Evolutionary conservation across 2,329 filamentous ascomycete genomes (phyloP).

Genomic region (Neoascochyta sp.): DNA sequence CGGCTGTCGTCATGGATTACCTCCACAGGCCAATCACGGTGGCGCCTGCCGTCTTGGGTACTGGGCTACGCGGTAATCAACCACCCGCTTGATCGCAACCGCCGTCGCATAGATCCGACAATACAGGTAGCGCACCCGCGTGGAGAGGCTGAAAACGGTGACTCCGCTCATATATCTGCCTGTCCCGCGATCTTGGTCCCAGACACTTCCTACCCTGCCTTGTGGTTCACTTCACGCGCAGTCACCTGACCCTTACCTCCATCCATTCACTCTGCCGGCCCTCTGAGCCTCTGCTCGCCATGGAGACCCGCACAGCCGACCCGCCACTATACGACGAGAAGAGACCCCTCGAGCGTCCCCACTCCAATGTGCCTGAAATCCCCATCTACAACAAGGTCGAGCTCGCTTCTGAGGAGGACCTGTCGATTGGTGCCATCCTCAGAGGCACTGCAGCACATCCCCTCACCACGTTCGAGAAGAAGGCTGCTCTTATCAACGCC

Average conservation of each 20-base stretch:
- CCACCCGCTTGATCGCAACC: constrained; percentile 8
- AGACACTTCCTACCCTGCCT: constrained; percentile 7
- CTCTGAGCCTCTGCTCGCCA: constrained; percentile 6
- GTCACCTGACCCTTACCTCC: constrained; percentile 4
- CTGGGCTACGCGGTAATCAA: constrained; percentile 4
- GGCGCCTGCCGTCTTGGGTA: constrained; percentile 6
- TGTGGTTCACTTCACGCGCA: constrained; percentile 7
- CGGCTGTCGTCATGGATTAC: constrained; percentile 9
- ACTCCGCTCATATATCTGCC: constrained; percentile 4
- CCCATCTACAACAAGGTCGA: constrained; percentile 29
- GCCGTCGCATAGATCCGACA: constrained; percentile 10
- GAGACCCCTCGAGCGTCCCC: neutral
- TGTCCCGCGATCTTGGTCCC: too few species aligned
- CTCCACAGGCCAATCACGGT: constrained; percentile 6
- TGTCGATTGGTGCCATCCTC: constrained; percentile 25
- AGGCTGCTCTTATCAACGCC: constrained; percentile 30
- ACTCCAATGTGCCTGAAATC: constrained; percentile 14
- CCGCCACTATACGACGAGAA: constrained; percentile 6
- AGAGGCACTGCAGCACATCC: constrained; percentile 25
- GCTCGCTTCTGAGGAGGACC: constrained; percentile 17
- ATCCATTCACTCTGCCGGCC: too few species aligned
- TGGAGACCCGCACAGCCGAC: constrained; percentile 4
- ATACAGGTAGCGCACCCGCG: constrained; percentile 3
- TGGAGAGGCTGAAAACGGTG: constrained; percentile 4
- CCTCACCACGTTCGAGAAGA: constrained; percentile 27